Evolutionary conservation across 257 asterid species (phyloP).

Genomic region (Schizonepeta tenuifolia): DNA sequence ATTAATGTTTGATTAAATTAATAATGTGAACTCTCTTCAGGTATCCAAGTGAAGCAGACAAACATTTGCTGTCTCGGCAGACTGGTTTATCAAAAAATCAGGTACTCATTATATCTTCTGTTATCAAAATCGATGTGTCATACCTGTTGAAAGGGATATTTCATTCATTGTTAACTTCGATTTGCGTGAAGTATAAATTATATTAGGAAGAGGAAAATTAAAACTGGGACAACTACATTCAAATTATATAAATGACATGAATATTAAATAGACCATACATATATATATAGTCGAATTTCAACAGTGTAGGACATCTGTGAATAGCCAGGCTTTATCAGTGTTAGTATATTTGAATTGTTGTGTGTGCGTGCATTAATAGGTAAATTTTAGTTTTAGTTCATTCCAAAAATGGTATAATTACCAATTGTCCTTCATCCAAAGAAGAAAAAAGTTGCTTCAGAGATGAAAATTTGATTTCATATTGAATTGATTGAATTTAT

Average conservation of each 20-base stretch:
- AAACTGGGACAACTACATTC: neutral
- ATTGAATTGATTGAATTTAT: too few species aligned
- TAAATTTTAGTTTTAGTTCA: too few species aligned
- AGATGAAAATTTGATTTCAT: too few species aligned
- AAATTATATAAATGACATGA: neutral
- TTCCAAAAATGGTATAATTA: too few species aligned
- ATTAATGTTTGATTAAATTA: neutral
- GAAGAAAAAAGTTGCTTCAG: too few species aligned
- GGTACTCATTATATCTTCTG: constrained; percentile 54
- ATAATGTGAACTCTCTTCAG: constrained; percentile 46
- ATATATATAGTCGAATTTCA: too few species aligned
- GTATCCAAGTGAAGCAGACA: constrained; percentile 97
- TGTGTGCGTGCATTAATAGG: too few species aligned
- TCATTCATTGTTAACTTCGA: constrained; percentile 34
- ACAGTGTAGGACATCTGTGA: neutral
- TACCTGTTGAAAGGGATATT: constrained; percentile 49
- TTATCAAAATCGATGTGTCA: constrained; percentile 31
- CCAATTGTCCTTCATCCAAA: too few species aligned
- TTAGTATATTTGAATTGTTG: too few species aligned
- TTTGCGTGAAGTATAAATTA: constrained; percentile 23
- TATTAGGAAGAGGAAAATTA: neutral
- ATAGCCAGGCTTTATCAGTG: neutral
- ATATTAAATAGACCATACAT: neutral
- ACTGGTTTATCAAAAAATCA: constrained; percentile 90
- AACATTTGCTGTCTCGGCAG: constrained; percentile 92